These are phyloP conservation scores for Passiflora organensis DNA, from an alignment of 345 rosid species.

Conservation along the genomic window DNA sequence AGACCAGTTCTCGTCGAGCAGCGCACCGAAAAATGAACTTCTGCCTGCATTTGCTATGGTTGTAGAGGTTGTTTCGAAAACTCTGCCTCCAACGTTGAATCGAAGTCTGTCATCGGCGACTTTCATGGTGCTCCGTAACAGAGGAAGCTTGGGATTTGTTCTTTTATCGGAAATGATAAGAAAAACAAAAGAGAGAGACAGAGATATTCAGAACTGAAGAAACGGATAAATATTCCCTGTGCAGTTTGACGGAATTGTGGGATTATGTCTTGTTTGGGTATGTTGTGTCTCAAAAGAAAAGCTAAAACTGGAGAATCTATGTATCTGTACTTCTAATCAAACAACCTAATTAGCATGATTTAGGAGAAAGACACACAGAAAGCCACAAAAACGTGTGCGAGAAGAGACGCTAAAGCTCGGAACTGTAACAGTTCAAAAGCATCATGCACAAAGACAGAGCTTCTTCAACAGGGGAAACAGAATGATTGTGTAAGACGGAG, in stretches of 20 bases:
- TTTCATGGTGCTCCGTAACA: slow-evolving; percentile 41
- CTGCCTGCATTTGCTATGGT: slow-evolving; percentile 92
- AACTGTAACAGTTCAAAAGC: background rate
- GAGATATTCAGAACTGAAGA: slow-evolving; percentile 5
- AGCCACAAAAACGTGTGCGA: too few species aligned
- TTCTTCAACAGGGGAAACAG: slow-evolving; percentile 10
- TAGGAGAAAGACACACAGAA: too few species aligned
- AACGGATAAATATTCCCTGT: slow-evolving; percentile 9
- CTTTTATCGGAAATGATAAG: background rate
- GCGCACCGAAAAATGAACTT: slow-evolving; percentile 76
- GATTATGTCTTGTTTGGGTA: too few species aligned
- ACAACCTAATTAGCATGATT: background rate
- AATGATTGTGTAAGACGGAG: slow-evolving; percentile 1
- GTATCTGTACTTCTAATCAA: too few species aligned
- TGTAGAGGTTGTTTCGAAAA: slow-evolving; percentile 89
- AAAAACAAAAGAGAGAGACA: background rate
- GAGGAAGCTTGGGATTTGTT: background rate
- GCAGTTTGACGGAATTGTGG: slow-evolving; percentile 21
- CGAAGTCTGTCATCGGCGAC: slow-evolving; percentile 60
- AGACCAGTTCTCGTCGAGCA: slow-evolving; percentile 79
- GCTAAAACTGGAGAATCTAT: too few species aligned
- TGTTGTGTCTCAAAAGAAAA: too few species aligned
- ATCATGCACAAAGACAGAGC: slow-evolving; percentile 1
- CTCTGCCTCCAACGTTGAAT: slow-evolving; percentile 87
- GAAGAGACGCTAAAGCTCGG: background rate